phyloP scores from a whole-genome alignment of 331 rosid species.

The Quercus phellos region DNA sequence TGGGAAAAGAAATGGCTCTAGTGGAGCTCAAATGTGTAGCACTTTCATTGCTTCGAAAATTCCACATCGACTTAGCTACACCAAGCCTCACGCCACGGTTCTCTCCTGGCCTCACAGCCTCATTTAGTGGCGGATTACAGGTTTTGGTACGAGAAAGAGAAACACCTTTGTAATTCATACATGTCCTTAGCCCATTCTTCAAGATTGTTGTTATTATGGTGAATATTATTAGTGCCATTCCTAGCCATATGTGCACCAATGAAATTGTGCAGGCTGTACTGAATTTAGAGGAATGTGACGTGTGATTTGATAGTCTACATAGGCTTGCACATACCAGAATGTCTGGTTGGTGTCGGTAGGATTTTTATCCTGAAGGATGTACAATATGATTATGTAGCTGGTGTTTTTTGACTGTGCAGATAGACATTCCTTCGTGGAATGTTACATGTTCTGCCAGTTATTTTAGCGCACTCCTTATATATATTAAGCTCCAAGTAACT shows the following conservation, averaged over 20 bases:
- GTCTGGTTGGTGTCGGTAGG: neutral
- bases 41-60: constrained; percentile 38
- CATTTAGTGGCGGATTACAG: constrained; percentile 51
- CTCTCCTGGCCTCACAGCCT: constrained; percentile 78
- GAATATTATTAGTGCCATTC: neutral
- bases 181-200: neutral
- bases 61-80: constrained; percentile 22
- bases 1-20: constrained; percentile 81
- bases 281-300: neutral
- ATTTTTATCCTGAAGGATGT: neutral
- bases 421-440: neutral
- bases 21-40: constrained; percentile 55
- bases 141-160: constrained; percentile 37
- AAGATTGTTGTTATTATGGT: neutral
- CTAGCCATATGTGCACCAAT: neutral
- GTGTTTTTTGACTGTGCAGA: neutral
- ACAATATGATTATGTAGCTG: neutral
- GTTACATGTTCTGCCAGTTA: neutral
- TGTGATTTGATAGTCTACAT: neutral
- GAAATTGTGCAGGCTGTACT: neutral
- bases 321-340: neutral
- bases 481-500: neutral
- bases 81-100: constrained; percentile 34
- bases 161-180: neutral
- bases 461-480: neutral